Conservation (phyloP, 2,329 filamentous ascomycete species). For the Ophiocordyceps australis region DNA sequence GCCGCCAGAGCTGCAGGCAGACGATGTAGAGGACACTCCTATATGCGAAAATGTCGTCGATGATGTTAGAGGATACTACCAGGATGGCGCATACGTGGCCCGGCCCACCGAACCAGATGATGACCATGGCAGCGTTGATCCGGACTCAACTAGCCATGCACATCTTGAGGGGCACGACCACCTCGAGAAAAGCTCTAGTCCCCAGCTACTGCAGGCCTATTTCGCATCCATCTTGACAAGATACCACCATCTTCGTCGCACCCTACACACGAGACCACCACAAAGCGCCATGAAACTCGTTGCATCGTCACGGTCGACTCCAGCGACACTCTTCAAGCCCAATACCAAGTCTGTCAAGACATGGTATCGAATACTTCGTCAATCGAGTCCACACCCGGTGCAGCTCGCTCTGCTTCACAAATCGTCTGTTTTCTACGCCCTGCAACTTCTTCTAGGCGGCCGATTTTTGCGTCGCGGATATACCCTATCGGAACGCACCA, state of each 20-base stretch:
- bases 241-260: constrained; percentile 45
- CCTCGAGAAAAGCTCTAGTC: constrained; percentile 11
- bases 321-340: constrained; percentile 34
- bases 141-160: constrained; percentile 6
- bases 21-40: constrained; percentile 22
- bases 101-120: too few species aligned
- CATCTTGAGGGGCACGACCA: constrained; percentile 8
- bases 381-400: constrained; percentile 35
- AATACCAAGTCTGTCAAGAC: constrained; percentile 26
- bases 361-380: constrained; percentile 34
- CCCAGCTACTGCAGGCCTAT: constrained; percentile 46
- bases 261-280: constrained; percentile 38
- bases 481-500: constrained; percentile 45
- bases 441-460: constrained; percentile 47
- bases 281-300: constrained; percentile 32
- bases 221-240: constrained; percentile 45
- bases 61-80: constrained; percentile 40
- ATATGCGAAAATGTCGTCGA: constrained; percentile 15
- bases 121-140: too few species aligned
- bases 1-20: constrained; percentile 17
- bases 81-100: constrained; percentile 65
- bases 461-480: constrained; percentile 43
- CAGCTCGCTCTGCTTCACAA: constrained; percentile 50
- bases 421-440: constrained; percentile 43
- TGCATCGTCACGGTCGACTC: constrained; percentile 29